Base-by-base conservation (phyloP, 805 yeast genomes). In the Myxozyma kluyveri region DNA sequence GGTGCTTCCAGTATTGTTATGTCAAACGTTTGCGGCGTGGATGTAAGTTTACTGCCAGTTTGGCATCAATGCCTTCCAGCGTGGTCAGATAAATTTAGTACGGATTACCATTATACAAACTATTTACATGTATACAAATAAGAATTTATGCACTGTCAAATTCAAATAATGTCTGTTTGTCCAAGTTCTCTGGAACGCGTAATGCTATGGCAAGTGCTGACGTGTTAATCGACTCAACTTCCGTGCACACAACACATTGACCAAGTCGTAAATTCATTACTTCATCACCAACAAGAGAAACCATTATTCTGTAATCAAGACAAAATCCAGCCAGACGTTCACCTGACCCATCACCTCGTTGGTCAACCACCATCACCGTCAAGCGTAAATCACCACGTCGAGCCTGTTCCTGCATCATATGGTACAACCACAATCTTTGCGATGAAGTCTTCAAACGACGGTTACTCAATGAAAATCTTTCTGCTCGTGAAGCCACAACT, bases 161-260 rank as follows among this genome's bases (percentile, higher is more conserved):
- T 32, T 18, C 41, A 32, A 42, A 50, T 26, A n/a, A 39, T 37
- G 27, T 47, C 14, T 26, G 41, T 10, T 10, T 9, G 14, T 42
- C 42, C 19, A 46, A 35, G 17, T 18, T 21, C 2, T 19, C 31
- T 18, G 53, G 50, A 17, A 40, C 53, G 5, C 29, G 19, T 36
- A 52, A n/a, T 7, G 49, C 36, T 40, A 49, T 22, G 10, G 24
- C 22, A 23, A 27, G 21, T 3, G 17, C 42, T 18, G 33, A 21
- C 4, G 32, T n/a, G 41, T 42, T 46, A 19, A 45, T 37, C 10
- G 10, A n/a, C 39, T 54, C 56, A 19, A 56, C 31, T 27, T 54
- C 67, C 29, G 48, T 46, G 12, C 63, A 61, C 5, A 61, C 64
- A 2, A 57, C 59, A n/a, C 39, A 52, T 3, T 40, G 39, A 3